Percentiles rank a stretch among this genome's conserved stretches.
Evolutionary conservation across 2,329 filamentous ascomycete species (phyloP).

Genomic region (Venturia asperata): DNA sequence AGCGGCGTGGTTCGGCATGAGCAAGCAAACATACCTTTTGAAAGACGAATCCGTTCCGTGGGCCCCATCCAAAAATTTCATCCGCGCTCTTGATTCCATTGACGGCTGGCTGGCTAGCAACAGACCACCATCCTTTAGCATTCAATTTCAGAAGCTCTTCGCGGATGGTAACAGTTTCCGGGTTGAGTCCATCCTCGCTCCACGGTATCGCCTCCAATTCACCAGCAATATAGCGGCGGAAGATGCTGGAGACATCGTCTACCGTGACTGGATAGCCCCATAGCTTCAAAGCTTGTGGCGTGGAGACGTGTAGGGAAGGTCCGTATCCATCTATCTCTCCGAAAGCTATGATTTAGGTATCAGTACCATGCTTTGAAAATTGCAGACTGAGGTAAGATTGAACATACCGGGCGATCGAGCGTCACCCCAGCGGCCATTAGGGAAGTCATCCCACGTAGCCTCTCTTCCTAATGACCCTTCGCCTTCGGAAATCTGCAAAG

Average conservation of each 20-base stretch:
- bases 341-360: constrained; percentile 54
- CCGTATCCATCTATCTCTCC: constrained; percentile 98
- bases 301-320: constrained; percentile 84
- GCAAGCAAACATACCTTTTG: constrained; percentile 56
- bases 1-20: neutral
- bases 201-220: constrained; percentile 78
- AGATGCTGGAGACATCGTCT: constrained; percentile 70
- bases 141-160: constrained; percentile 70
- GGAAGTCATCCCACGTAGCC: constrained; percentile 98
- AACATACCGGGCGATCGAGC: constrained; percentile 61
- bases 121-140: constrained; percentile 85
- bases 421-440: constrained; percentile 93
- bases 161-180: constrained; percentile 78
- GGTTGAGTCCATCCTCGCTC: constrained; percentile 81
- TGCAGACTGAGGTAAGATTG: neutral
- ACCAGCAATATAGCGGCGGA: constrained; percentile 73
- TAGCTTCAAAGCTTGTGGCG: constrained; percentile 71
- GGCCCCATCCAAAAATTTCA: constrained; percentile 85
- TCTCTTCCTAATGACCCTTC: constrained; percentile 83
- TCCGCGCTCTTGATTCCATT: constrained; percentile 75
- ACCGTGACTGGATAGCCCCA: constrained; percentile 72
- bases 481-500: constrained; percentile 88
- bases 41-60: constrained; percentile 86
- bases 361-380: neutral
- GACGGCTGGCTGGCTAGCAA: constrained; percentile 90